Evolutionary conservation across 495 filamentous ascomycete genomes (phyloP).

Genomic region (Annulohypoxylon moriforme): DNA sequence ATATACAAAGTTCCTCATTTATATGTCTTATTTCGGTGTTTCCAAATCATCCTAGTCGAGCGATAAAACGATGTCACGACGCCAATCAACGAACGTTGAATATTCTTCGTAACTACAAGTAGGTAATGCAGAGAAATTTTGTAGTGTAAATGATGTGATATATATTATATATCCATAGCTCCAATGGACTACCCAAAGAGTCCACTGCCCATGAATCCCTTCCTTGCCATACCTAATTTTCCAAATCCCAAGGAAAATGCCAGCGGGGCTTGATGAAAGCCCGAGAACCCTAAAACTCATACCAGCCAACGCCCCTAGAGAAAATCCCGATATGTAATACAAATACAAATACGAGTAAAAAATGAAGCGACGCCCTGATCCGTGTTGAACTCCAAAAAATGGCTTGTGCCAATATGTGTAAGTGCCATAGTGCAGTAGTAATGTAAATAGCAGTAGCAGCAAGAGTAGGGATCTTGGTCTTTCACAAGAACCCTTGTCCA

Average conservation of each 20-base stretch:
- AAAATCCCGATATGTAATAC: neutral
- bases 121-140: neutral
- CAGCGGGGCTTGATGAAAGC: constrained; percentile 31
- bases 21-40: constrained; percentile 10
- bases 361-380: neutral
- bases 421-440: neutral
- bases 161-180: neutral
- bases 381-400: neutral
- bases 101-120: neutral
- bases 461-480: neutral
- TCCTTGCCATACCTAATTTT: neutral
- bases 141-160: neutral
- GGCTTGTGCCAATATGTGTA: constrained; percentile 2
- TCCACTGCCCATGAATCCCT: neutral
- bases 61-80: neutral
- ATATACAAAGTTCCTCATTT: neutral
- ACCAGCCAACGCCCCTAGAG: neutral
- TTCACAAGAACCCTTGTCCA: constrained; percentile 25
- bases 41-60: neutral
- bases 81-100: neutral
- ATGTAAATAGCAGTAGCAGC: neutral
- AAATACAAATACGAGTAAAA: constrained; percentile 16
- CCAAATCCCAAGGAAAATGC: neutral
- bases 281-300: constrained; percentile 16
- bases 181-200: neutral